Conservation (phyloP, 169 alveolate genomes). For the Eimeria necatrix region DNA sequence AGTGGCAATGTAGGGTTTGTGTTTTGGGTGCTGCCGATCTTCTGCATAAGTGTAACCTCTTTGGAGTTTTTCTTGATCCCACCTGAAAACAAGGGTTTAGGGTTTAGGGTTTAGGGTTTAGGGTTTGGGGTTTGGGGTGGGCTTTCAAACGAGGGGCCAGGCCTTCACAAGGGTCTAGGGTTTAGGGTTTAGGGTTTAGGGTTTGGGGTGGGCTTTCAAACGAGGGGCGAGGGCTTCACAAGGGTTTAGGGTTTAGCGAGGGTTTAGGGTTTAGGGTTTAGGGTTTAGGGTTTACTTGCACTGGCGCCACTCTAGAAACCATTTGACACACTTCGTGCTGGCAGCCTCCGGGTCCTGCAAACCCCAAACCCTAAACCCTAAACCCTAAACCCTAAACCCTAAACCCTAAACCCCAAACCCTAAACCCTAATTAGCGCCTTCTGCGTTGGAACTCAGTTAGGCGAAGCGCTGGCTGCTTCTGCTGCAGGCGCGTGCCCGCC, state of each 20-base stretch:
- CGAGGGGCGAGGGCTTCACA: neutral
- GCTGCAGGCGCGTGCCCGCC: no score
- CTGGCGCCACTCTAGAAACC: conserved; percentile 93
- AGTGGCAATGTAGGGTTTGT: conserved; percentile 93
- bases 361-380: conserved; percentile 74
- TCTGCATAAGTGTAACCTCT: conserved; percentile 89
- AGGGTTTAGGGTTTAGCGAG: no score
- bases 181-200: no score
- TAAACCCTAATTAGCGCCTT: neutral
- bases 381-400: conserved; percentile 51
- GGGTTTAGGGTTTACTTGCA: conserved; percentile 83
- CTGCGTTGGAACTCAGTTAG: neutral
- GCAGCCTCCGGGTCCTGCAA: conserved; percentile 88
- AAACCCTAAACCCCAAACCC: neutral
- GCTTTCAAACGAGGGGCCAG: no score
- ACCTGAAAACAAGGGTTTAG: conserved; percentile 53
- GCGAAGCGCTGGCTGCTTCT: no score
- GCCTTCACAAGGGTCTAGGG: no score
- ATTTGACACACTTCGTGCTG: conserved; percentile 91
- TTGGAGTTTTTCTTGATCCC: conserved; percentile 93
- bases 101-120: neutral
- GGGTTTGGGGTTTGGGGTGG: neutral
- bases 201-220: neutral
- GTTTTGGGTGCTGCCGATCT: conserved; percentile 88
- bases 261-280: conserved; percentile 31